Percentiles rank a stretch among this genome's conserved stretches.
Evolutionary conservation across 2,329 filamentous ascomycete genomes (phyloP).

Genomic region (Fonsecaea multimorphosa): DNA sequence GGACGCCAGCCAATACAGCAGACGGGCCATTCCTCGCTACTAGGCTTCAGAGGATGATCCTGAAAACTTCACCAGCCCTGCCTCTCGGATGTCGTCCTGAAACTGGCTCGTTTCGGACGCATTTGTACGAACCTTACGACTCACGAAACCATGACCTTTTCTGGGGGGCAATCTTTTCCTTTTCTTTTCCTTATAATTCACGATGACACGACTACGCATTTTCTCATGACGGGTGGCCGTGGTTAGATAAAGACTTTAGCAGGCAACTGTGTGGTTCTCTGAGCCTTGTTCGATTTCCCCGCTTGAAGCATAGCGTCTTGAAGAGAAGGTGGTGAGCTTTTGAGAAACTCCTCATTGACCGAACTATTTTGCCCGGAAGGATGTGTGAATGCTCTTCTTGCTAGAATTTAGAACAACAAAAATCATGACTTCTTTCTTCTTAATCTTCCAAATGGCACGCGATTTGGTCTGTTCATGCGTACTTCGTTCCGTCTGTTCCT

Average conservation of each 20-base stretch:
- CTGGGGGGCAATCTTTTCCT: conserved; percentile 12
- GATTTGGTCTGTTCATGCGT: background rate
- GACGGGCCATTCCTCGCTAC: conserved; percentile 24
- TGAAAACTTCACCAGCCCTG: conserved; percentile 6
- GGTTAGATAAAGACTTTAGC: conserved; percentile 31
- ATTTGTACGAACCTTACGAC: conserved; percentile 27
- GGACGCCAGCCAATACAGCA: conserved; percentile 19
- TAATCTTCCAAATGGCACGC: background rate
- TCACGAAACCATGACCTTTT: conserved; percentile 24
- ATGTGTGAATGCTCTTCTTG: conserved; percentile 33
- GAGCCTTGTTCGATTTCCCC: conserved; percentile 1
- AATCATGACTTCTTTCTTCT: conserved; percentile 12
- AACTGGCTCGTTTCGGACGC: conserved; percentile 1
- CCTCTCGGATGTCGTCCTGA: background rate
- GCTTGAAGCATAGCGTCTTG: conserved; percentile 31
- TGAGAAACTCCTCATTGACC: background rate
- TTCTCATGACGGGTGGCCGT: conserved; percentile 18
- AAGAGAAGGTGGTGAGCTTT: conserved; percentile 21
- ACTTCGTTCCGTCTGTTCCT: background rate
- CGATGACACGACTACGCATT: conserved; percentile 26
- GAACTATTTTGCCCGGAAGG: conserved; percentile 20
- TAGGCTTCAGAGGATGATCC: conserved; percentile 10
- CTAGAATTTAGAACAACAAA: conserved; percentile 20
- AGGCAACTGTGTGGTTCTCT: conserved; percentile 34
- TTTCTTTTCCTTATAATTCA: conserved; percentile 18